Conservation (phyloP, 805 yeast genomes). For the Metschnikowia sp. region DNA sequence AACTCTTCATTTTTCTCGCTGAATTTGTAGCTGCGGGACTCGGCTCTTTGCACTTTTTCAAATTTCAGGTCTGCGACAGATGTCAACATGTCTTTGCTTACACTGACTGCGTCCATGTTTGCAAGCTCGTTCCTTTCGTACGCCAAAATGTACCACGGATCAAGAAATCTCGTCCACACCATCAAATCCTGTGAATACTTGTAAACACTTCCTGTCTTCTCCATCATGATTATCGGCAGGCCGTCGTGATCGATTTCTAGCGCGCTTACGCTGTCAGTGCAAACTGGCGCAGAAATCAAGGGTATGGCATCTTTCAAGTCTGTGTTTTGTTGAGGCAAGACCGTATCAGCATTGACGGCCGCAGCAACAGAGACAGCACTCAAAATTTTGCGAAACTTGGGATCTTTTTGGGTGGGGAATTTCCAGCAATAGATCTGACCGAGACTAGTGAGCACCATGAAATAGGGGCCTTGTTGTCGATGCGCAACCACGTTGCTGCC, state of each 20-base stretch:
- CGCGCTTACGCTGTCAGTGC: slow-evolving; percentile 9
- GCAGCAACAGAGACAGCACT: slow-evolving; percentile 52
- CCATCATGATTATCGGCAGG: slow-evolving; percentile 40
- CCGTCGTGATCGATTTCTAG: slow-evolving; percentile 40
- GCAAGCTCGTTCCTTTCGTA: slow-evolving; percentile 6
- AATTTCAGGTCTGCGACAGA: slow-evolving; percentile 1
- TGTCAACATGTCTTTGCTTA: not conserved
- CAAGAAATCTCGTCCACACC: slow-evolving; percentile 48
- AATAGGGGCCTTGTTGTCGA: slow-evolving; percentile 27
- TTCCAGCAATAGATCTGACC: slow-evolving; percentile 54
- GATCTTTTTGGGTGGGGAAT: slow-evolving; percentile 21
- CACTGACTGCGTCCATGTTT: not conserved
- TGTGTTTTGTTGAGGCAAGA: slow-evolving; percentile 6
- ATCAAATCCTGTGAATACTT: slow-evolving; percentile 39
- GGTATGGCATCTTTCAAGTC: not conserved
- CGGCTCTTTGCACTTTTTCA: slow-evolving; percentile 10
- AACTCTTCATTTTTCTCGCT: slow-evolving; percentile 10
- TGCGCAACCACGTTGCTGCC: slow-evolving; percentile 45
- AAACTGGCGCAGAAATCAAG: not conserved
- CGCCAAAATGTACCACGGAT: slow-evolving; percentile 37
- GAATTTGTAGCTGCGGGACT: slow-evolving; percentile 10
- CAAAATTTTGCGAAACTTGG: slow-evolving; percentile 28
- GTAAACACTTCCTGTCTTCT: slow-evolving; percentile 34
- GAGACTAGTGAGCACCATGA: slow-evolving; percentile 47
- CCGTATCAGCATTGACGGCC: slow-evolving; percentile 37